phyloP scores from a whole-genome alignment of 2,329 filamentous ascomycete genomes.

The Colletotrichum tofieldiae region DNA sequence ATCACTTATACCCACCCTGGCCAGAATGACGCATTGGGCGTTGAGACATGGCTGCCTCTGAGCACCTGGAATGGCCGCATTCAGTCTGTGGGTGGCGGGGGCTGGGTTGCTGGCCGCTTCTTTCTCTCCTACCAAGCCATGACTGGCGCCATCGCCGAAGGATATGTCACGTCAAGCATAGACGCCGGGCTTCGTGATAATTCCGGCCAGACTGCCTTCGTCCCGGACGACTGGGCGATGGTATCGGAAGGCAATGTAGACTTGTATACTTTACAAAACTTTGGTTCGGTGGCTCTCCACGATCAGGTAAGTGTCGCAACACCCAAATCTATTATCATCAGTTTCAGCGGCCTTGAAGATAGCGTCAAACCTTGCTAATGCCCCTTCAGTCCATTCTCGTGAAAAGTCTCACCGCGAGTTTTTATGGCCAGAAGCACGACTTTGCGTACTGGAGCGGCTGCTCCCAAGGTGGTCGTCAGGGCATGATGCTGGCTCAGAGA shows the following conservation, averaged over 20 bases:
- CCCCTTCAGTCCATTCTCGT: too few relatives aligned
- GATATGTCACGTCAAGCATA: constrained; percentile 42
- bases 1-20: constrained; percentile 2
- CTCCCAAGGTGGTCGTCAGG: constrained; percentile 67
- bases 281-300: constrained; percentile 47
- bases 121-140: constrained; percentile 28
- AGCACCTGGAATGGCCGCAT: constrained; percentile 52
- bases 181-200: constrained; percentile 42
- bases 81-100: constrained; percentile 51
- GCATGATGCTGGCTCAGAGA: constrained; percentile 61
- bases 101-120: constrained; percentile 46
- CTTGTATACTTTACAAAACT: constrained; percentile 50
- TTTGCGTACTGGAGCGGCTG: constrained; percentile 63
- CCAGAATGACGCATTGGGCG: constrained; percentile 44
- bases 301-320: constrained; percentile 62
- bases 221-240: neutral
- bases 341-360: too few relatives aligned
- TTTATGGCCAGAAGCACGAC: too few relatives aligned
- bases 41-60: constrained; percentile 47
- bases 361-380: too few relatives aligned
- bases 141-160: constrained; percentile 43
- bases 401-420: too few relatives aligned
- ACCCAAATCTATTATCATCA: constrained; percentile 41
- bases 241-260: constrained; percentile 42
- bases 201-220: too few relatives aligned